Base-by-base conservation (phyloP, 1,284 basidiomycete genomes). In the Boletus mariae region DNA sequence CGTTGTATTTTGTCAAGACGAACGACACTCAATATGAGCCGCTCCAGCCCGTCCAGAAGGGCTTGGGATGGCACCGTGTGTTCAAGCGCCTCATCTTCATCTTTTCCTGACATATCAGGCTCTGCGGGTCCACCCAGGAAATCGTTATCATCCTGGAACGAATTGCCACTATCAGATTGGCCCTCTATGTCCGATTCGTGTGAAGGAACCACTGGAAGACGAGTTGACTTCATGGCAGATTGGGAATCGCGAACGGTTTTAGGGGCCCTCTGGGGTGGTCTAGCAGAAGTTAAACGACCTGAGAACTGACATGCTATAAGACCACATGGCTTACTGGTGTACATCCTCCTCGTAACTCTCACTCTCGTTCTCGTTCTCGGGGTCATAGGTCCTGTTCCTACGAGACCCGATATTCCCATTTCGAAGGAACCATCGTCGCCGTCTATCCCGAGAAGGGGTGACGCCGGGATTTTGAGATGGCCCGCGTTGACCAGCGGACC, bases 21-120 rank as follows among this genome's bases (percentile, higher is more conserved):
- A 52, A 64, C 42, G 17, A 55, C 45, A 8, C 47, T 28, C 4
- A 25, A 53, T 1, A 49, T 61, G n/a, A 63, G 37, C 17, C n/a
- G 37, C 34, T 68, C 67, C 40, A 68, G 45, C 25, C 37, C 41
- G 7, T 67, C 50, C 20, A 69, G 25, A 40, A 70, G 63, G 8
- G 42, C 6, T 20, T 65, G 56, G 13, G 63, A 56, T 29, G 64
- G 65, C 32, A 53, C 48, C 8, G 29, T 45, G 5, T 52, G 43
- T 41, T 47, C 45, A n/a, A 17, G n/a, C 12, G 29, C 29, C 29
- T 34, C 9, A 17, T 56, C 56, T 25, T 34, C 9, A 17, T 56
- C 56, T 25, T 26, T 47, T 42, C 56, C 66, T 25, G 56, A 64
- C 26, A 32, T 20, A n/a, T 44, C 55, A 6, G 47, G 41, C 15